phyloP scores from a whole-genome alignment of 2,329 filamentous ascomycete genomes.

The Hymenoscyphus fraxineus region DNA sequence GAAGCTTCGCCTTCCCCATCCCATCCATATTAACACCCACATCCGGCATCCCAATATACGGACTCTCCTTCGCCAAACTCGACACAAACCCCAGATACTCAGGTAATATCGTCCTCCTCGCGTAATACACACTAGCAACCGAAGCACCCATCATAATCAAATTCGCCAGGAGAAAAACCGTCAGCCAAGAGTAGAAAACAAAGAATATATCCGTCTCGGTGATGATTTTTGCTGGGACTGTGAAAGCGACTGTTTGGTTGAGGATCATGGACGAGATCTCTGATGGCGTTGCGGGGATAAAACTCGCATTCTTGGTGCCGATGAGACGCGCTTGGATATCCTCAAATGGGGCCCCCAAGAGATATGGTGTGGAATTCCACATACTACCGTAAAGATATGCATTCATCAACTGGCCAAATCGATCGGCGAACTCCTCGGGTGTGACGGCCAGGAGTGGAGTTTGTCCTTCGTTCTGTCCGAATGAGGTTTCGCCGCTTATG shows the following conservation, averaged over 20 bases:
- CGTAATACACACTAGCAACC: constrained; percentile 19
- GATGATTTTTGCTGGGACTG: constrained; percentile 17
- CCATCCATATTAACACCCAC: constrained; percentile 28
- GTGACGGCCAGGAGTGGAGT: constrained; percentile 14
- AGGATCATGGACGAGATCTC: constrained; percentile 22
- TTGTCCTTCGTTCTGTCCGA: constrained; percentile 11
- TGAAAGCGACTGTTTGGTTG: constrained; percentile 25
- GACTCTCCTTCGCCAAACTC: constrained; percentile 25
- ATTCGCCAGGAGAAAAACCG: constrained; percentile 21
- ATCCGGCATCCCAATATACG: constrained; percentile 27
- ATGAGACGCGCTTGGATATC: constrained; percentile 15
- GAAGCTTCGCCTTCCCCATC: constrained; percentile 26
- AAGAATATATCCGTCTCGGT: constrained; percentile 19
- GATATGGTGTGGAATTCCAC: constrained; percentile 23
- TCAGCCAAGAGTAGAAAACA: constrained; percentile 23
- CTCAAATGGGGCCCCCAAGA: constrained; percentile 17
- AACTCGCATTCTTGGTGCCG: constrained; percentile 20
- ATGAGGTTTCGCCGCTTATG: constrained; percentile 14
- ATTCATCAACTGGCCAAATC: constrained; percentile 27
- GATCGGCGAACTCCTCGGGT: constrained; percentile 18
- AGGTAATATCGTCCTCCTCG: constrained; percentile 20
- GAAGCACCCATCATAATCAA: constrained; percentile 23
- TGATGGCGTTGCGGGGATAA: constrained; percentile 15
- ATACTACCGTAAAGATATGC: constrained; percentile 22
- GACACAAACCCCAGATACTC: constrained; percentile 26